Conservation (phyloP, 441 rosid species). For the Adansonia rubrostipa region DNA sequence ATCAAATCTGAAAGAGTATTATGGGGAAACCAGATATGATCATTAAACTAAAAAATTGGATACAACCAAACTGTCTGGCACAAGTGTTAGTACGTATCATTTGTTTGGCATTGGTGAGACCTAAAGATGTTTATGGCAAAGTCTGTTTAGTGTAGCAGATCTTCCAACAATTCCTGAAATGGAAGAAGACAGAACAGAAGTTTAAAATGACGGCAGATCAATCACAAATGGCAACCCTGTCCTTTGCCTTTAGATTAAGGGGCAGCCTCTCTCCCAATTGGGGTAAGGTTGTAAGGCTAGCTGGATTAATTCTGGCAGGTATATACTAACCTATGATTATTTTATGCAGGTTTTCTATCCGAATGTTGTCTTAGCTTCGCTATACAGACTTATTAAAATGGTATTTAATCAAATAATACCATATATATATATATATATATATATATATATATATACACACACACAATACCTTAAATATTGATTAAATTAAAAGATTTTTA, state of each 20-base stretch:
- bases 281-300: neutral
- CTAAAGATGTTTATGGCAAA: neutral
- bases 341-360: neutral
- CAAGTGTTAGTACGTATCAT: no score
- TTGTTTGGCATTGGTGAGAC: neutral
- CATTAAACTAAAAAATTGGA: neutral
- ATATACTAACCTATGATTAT: neutral
- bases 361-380: neutral
- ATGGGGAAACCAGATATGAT: neutral
- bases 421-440: no score
- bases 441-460: no score
- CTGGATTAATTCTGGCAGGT: neutral
- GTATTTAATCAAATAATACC: neutral
- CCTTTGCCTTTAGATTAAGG: constrained; percentile 4
- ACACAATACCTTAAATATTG: no score
- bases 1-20: no score
- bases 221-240: constrained; percentile 3
- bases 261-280: neutral
- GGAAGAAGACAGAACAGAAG: neutral
- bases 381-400: neutral
- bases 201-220: neutral
- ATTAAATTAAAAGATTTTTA: no score
- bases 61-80: neutral
- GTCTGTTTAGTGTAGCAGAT: neutral
- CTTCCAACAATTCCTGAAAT: neutral